Conservation (phyloP, 2,329 filamentous ascomycete genomes). For the Ophiocordyceps sinensis region DNA sequence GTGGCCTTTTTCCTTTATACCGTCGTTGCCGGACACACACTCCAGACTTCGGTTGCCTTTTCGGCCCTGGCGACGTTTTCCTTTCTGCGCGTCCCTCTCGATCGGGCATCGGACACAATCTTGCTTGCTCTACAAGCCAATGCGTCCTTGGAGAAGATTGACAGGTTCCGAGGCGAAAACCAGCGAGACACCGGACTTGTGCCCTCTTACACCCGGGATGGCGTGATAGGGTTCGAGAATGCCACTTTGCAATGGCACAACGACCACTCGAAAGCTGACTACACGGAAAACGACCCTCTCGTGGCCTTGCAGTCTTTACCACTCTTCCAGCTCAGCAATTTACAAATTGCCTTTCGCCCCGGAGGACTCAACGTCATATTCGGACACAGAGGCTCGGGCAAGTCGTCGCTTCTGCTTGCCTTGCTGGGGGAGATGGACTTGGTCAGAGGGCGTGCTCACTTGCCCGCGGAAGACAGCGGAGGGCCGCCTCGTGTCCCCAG, state of each 20-base stretch:
- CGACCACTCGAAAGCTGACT: conserved; percentile 18
- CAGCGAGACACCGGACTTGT: not conserved
- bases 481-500: conserved; percentile 17
- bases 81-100: not conserved
- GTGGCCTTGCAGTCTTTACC: conserved; percentile 7
- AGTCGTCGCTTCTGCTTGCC: conserved; percentile 52
- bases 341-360: conserved; percentile 47
- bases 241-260: conserved; percentile 1
- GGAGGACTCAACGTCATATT: conserved; percentile 52
- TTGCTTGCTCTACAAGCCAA: not conserved
- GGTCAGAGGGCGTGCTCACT: not conserved
- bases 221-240: not conserved
- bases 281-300: conserved; percentile 19
- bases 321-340: conserved; percentile 47
- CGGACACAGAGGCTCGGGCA: conserved; percentile 56
- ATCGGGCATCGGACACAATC: not conserved
- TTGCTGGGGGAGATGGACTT: conserved; percentile 48
- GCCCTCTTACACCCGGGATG: not conserved
- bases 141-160: not conserved
- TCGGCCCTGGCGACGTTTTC: not conserved
- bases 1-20: conserved; percentile 1
- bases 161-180: not conserved
- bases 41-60: not conserved
- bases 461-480: not conserved
- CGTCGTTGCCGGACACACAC: not conserved